Evolutionary conservation across 2,329 filamentous ascomycete species (phyloP).

Genomic region (Penicillium griseofulvum): DNA sequence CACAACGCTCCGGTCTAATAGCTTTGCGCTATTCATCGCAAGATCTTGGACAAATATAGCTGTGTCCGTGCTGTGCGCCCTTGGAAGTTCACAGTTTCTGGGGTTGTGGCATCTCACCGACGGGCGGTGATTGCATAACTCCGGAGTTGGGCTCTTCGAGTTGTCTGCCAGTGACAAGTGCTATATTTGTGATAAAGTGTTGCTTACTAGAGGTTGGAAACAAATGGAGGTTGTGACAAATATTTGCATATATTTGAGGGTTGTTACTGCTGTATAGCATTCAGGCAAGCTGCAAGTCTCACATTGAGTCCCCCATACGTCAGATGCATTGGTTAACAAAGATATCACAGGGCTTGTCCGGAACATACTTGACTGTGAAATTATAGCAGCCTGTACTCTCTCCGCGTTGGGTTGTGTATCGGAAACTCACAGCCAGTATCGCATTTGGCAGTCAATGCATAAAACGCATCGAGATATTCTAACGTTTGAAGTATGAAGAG

Average conservation of each 20-base stretch:
- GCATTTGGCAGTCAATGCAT: background rate
- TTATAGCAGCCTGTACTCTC: background rate
- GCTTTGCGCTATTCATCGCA: background rate
- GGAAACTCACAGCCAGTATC: background rate
- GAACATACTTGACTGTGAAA: background rate
- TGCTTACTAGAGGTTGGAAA: background rate
- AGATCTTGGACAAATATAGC: background rate
- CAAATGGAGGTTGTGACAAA: background rate
- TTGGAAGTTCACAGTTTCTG: background rate
- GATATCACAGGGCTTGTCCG: slow-evolving; percentile 1
- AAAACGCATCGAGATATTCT: background rate
- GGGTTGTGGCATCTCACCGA: background rate
- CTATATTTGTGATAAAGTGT: background rate
- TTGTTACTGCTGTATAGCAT: background rate
- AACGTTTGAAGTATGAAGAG: slow-evolving; percentile 1
- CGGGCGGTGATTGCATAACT: background rate
- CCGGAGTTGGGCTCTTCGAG: background rate
- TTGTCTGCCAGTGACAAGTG: background rate
- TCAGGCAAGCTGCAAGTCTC: slow-evolving; percentile 1
- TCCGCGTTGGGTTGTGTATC: background rate
- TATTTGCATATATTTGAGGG: background rate
- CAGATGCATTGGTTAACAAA: background rate
- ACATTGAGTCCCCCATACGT: background rate
- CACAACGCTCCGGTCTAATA: background rate
- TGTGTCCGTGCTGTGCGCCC: background rate